These are phyloP conservation scores for Lonicera japonica DNA, from an alignment of 129 eudicot genomes.

Conservation along the genomic window DNA sequence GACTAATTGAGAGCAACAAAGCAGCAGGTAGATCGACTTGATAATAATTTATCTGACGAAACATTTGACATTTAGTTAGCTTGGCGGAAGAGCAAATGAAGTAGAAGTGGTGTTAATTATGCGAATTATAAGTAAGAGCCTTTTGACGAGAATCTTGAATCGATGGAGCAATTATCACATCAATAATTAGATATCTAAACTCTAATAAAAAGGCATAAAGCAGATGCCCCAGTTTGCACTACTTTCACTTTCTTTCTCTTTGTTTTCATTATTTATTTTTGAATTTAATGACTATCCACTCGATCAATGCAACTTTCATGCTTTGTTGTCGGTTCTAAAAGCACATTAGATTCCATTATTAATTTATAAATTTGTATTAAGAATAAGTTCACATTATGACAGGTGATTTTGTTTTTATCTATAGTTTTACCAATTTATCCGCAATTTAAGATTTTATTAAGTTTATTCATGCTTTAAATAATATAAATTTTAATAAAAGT, in stretches of 20 bases:
- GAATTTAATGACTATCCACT: no score
- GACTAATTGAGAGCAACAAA: background rate
- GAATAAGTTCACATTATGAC: no score
- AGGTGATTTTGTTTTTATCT: no score
- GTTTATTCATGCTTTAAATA: no score
- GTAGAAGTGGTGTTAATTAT: background rate
- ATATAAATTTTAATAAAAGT: no score
- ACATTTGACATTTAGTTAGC: background rate
- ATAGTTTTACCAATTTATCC: no score
- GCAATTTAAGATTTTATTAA: no score
- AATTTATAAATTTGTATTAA: no score
- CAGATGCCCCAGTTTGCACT: background rate
- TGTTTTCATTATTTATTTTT: background rate
- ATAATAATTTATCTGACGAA: no score
- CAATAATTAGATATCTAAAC: background rate
- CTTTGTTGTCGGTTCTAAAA: no score
- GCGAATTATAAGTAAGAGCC: background rate
- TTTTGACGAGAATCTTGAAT: background rate
- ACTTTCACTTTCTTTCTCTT: background rate
- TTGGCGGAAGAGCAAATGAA: background rate
- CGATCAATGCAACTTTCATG: no score
- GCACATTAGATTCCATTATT: no score
- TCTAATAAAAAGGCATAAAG: background rate
- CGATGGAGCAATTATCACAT: background rate
- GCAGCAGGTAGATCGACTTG: background rate